Conservation (phyloP, 192 early-diverging fungal genomes). For the Anaeromyces robustus region DNA sequence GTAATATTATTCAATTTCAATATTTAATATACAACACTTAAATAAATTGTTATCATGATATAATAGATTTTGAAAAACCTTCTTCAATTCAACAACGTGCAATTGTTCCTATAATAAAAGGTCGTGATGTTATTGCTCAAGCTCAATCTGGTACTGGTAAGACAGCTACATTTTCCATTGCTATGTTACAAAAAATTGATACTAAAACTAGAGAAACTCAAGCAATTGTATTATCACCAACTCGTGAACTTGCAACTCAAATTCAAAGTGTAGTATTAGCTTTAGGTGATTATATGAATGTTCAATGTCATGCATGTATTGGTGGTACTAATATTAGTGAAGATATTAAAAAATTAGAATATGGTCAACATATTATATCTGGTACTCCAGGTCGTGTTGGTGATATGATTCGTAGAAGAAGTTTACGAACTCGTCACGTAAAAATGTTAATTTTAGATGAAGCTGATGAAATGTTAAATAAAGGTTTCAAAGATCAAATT, state of each 20-base stretch:
- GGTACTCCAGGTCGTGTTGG: conserved; percentile 92
- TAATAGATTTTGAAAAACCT: conserved; percentile 81
- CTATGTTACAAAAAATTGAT: conserved; percentile 78
- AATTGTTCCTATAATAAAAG: conserved; percentile 72
- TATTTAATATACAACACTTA: too few relatives aligned
- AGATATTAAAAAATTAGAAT: conserved; percentile 82
- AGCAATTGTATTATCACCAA: conserved; percentile 83
- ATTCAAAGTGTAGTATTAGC: conserved; percentile 85
- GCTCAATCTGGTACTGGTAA: conserved; percentile 98
- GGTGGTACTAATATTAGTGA: conserved; percentile 85
- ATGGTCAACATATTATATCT: conserved; percentile 82
- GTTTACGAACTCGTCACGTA: conserved; percentile 63
- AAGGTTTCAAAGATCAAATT: conserved; percentile 96
- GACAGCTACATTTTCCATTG: conserved; percentile 93
- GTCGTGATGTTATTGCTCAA: conserved; percentile 90
- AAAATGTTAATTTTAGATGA: conserved; percentile 96
- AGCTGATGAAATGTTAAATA: conserved; percentile 86
- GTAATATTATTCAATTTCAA: too few relatives aligned
- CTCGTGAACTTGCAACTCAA: conserved; percentile 89
- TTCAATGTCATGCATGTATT: conserved; percentile 89
- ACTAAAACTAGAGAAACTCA: conserved; percentile 78
- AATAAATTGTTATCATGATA: too few relatives aligned
- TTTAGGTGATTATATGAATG: conserved; percentile 93
- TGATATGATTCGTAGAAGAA: conserved; percentile 87
- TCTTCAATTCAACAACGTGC: conserved; percentile 98